These are phyloP conservation scores for Buxus sempervirens DNA, from an alignment of 164 flowering plant genomes.

Conservation along the genomic window DNA sequence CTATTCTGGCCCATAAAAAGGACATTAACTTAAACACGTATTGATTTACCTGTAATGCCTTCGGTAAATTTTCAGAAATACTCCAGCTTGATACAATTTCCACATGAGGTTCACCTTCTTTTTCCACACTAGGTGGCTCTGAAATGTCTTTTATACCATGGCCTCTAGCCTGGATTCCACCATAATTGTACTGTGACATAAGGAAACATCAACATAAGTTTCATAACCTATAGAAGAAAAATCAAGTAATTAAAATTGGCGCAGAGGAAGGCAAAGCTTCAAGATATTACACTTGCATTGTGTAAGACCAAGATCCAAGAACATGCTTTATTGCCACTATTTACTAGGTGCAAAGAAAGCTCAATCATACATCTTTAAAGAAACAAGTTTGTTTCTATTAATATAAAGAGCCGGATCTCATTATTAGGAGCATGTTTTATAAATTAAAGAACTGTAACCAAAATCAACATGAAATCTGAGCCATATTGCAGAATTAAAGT, in stretches of 20 bases:
- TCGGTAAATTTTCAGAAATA: constrained; percentile 81
- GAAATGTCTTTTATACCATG: constrained; percentile 18
- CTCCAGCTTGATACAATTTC: constrained; percentile 91
- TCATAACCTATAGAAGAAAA: not conserved
- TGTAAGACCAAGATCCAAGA: too few relatives aligned
- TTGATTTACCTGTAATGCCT: constrained; percentile 60
- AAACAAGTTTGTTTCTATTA: not conserved
- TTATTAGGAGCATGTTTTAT: not conserved
- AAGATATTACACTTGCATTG: too few relatives aligned
- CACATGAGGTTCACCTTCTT: constrained; percentile 43
- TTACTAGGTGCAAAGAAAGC: too few relatives aligned
- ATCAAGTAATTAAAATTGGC: not conserved
- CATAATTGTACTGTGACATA: constrained; percentile 72
- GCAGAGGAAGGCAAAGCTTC: too few relatives aligned
- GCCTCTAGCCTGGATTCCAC: constrained; percentile 73
- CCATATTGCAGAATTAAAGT: too few relatives aligned
- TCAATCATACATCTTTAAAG: not conserved
- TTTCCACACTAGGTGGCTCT: constrained; percentile 21
- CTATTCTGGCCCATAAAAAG: not conserved
- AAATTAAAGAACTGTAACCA: not conserved
- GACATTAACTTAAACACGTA: not conserved
- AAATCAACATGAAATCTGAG: too few relatives aligned
- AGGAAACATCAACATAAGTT: not conserved
- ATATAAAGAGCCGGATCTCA: too few relatives aligned
- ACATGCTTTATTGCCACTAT: too few relatives aligned